These are phyloP conservation scores for Magnusiomyces magnusii DNA, from an alignment of 1,139 yeast species.

Conservation along the genomic window DNA sequence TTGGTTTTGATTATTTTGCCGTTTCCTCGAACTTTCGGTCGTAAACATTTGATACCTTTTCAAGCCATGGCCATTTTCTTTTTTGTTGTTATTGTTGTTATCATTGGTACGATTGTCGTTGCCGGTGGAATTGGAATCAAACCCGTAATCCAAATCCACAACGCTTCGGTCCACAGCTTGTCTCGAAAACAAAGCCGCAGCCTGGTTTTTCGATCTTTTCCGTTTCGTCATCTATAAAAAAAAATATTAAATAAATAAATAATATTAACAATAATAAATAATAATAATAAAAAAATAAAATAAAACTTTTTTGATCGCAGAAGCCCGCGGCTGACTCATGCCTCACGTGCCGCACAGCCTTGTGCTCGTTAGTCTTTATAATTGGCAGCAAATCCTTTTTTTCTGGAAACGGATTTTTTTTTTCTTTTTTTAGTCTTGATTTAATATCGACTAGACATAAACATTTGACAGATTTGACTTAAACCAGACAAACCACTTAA, in stretches of 20 bases:
- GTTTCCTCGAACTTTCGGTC: not conserved
- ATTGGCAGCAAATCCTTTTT: not conserved
- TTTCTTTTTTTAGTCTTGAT: too few species aligned
- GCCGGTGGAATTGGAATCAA: not conserved
- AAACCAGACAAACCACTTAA: too few species aligned
- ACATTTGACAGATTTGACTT: too few species aligned
- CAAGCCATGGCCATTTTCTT: not conserved
- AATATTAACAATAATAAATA: too few species aligned
- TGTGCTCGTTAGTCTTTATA: not conserved
- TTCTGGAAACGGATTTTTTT: too few species aligned
- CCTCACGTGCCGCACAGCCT: not conserved
- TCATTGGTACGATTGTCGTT: not conserved
- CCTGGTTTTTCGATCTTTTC: not conserved
- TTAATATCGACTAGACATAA: too few species aligned
- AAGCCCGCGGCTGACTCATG: conserved; percentile 2
- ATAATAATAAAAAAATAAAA: too few species aligned
- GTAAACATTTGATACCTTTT: not conserved
- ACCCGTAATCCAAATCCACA: not conserved
- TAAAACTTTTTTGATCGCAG: not conserved
- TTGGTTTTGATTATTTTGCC: not conserved
- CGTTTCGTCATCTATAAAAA: not conserved
- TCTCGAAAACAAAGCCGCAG: not conserved
- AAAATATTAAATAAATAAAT: too few species aligned
- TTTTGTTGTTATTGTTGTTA: not conserved
- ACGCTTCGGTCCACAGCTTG: not conserved